Percentiles rank a stretch among this genome's conserved stretches.
These are phyloP conservation scores for Alternaria atra DNA, from an alignment of 2,329 filamentous ascomycete species.

Conservation along the genomic window DNA sequence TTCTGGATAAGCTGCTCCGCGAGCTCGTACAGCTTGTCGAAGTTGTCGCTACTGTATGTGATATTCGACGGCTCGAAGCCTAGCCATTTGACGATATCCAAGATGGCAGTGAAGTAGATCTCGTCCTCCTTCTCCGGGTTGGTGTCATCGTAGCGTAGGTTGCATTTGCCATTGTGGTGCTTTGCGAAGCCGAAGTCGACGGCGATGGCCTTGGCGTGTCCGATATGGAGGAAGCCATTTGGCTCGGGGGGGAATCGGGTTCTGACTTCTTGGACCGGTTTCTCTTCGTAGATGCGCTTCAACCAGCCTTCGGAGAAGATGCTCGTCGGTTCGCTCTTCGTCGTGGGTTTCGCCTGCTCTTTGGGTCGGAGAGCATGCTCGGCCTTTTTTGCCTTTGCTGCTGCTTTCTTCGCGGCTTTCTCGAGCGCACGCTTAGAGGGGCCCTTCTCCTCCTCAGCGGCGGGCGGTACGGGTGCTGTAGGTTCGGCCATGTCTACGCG, in stretches of 20 bases:
- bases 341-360: conserved; percentile 43
- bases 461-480: conserved; percentile 22
- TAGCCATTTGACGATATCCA: conserved; percentile 87
- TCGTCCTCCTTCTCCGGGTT: conserved; percentile 95
- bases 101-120: conserved; percentile 86
- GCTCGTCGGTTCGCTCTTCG: conserved; percentile 42
- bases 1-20: conserved; percentile 83
- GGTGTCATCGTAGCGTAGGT: conserved; percentile 89
- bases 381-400: conserved; percentile 55
- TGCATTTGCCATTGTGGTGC: conserved; percentile 79
- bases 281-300: conserved; percentile 60
- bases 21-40: conserved; percentile 84
- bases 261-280: conserved; percentile 56
- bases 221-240: conserved; percentile 92
- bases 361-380: conserved; percentile 54
- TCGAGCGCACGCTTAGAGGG: conserved; percentile 60
- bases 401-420: conserved; percentile 61
- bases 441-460: conserved; percentile 46
- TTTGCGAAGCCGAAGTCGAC: conserved; percentile 96
- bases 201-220: conserved; percentile 93
- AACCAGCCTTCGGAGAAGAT: conserved; percentile 62
- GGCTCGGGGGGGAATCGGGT: conserved; percentile 68
- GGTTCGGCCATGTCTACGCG: conserved; percentile 37
- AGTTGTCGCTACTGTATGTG: conserved; percentile 91
- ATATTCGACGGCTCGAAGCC: conserved; percentile 81